These are phyloP conservation scores for Coemansia sp. DNA, from an alignment of 192 early-diverging fungal species.

Conservation along the genomic window DNA sequence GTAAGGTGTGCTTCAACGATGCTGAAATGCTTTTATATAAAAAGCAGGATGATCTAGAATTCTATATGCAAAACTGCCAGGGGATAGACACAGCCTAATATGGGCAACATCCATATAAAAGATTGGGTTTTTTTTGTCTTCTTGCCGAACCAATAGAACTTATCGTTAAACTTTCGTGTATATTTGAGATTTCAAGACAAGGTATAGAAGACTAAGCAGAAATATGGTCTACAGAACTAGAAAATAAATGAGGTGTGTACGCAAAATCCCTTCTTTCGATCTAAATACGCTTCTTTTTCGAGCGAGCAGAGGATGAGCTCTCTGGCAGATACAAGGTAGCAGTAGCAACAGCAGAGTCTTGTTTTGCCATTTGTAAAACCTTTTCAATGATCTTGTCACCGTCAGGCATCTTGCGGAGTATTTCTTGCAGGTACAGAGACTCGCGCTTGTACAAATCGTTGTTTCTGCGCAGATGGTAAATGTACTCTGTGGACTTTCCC, in stretches of 20 bases:
- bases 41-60: no score
- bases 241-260: not conserved
- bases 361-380: slow-evolving; percentile 25
- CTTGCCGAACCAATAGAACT: no score
- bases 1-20: no score
- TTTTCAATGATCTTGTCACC: slow-evolving; percentile 25
- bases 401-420: slow-evolving; percentile 31
- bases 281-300: slow-evolving; percentile 20
- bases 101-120: no score
- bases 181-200: no score
- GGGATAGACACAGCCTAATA: no score
- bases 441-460: slow-evolving; percentile 49
- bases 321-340: slow-evolving; percentile 30
- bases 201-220: no score
- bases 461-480: slow-evolving; percentile 55
- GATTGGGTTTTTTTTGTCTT: no score
- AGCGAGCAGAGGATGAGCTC: slow-evolving; percentile 6
- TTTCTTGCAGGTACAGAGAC: slow-evolving; percentile 35
- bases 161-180: no score
- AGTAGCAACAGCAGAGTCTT: slow-evolving; percentile 34
- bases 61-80: no score
- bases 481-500: slow-evolving; percentile 91
- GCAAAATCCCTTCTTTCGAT: not conserved
- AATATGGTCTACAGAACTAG: not conserved
- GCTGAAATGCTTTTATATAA: no score